A percentile compares a stretch with the other conserved stretches of the same genome.
phyloP scores from a whole-genome alignment of 164 flowering plant species.

The Nymphaea colorata region DNA sequence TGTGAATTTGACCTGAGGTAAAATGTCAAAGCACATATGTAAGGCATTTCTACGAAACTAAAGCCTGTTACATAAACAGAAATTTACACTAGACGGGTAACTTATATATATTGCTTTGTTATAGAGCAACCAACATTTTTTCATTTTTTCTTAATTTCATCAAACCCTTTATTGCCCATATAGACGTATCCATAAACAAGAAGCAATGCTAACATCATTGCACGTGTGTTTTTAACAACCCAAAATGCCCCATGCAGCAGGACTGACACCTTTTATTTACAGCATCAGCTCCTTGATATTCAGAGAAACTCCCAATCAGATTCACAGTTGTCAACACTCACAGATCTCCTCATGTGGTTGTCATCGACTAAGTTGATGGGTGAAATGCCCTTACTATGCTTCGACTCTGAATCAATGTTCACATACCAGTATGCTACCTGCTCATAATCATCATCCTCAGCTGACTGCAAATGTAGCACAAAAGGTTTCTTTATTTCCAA shows the following conservation, averaged over 20 bases:
- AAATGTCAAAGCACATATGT: no score
- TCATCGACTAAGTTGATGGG: background rate
- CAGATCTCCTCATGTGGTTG: background rate
- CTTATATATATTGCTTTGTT: no score
- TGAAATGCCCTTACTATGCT: slow-evolving; percentile 2
- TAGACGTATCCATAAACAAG: background rate
- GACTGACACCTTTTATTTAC: background rate
- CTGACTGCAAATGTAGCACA: slow-evolving; percentile 21
- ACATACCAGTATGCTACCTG: slow-evolving; percentile 30
- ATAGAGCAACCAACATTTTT: no score
- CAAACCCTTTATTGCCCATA: background rate
- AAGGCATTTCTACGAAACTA: no score
- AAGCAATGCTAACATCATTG: background rate
- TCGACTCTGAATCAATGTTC: slow-evolving; percentile 15
- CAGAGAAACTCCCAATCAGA: slow-evolving; percentile 75
- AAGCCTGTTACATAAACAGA: no score
- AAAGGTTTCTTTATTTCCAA: slow-evolving; percentile 25
- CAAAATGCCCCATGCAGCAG: background rate
- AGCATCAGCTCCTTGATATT: slow-evolving; percentile 1
- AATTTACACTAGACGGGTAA: no score
- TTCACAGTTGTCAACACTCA: slow-evolving; percentile 18
- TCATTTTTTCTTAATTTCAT: no score
- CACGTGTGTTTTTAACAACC: background rate
- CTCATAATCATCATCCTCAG: slow-evolving; percentile 38
- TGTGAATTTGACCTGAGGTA: no score